Evolutionary conservation across 352 stramenopile species (phyloP).

Genomic region (Globisporangium yorkense): DNA sequence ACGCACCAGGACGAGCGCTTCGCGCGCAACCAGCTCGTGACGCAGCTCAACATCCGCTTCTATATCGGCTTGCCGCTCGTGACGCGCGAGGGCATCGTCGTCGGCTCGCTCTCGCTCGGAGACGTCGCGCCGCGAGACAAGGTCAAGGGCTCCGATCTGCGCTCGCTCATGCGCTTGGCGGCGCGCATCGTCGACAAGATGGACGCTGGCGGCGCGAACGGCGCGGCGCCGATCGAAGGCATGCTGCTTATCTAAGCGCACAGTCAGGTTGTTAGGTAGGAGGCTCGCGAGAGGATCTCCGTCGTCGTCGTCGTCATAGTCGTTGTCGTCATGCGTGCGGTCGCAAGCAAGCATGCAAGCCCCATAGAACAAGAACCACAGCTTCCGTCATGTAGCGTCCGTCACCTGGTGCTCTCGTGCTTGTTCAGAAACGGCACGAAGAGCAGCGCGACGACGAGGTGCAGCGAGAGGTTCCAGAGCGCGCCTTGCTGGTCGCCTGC

Average conservation of each 20-base stretch:
- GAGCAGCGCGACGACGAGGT: conserved; percentile 43
- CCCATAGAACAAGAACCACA: not conserved
- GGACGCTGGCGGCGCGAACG: conserved; percentile 30
- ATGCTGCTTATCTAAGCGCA: conserved; percentile 13
- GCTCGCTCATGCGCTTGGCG: conserved; percentile 63
- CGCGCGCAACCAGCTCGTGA: conserved; percentile 68
- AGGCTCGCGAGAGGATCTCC: not conserved
- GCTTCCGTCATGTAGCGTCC: not conserved
- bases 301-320: conserved; percentile 1
- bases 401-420: conserved; percentile 23
- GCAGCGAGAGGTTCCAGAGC: conserved; percentile 41
- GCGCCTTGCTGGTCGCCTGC: conserved; percentile 35
- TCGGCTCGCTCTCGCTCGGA: conserved; percentile 66
- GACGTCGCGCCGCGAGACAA: conserved; percentile 58
- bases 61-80: conserved; percentile 72
- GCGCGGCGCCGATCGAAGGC: conserved; percentile 11
- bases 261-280: not conserved
- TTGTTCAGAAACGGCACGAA: conserved; percentile 59
- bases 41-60: conserved; percentile 67
- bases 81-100: conserved; percentile 60
- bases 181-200: conserved; percentile 70
- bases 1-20: conserved; percentile 70
- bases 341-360: not conserved
- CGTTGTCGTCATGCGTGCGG: conserved; percentile 2
- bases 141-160: conserved; percentile 58